A percentile compares a stretch with the other conserved stretches of the same genome.
These are phyloP conservation scores for Noccaea caerulescens DNA, from an alignment of 345 rosid species.

Conservation along the genomic window DNA sequence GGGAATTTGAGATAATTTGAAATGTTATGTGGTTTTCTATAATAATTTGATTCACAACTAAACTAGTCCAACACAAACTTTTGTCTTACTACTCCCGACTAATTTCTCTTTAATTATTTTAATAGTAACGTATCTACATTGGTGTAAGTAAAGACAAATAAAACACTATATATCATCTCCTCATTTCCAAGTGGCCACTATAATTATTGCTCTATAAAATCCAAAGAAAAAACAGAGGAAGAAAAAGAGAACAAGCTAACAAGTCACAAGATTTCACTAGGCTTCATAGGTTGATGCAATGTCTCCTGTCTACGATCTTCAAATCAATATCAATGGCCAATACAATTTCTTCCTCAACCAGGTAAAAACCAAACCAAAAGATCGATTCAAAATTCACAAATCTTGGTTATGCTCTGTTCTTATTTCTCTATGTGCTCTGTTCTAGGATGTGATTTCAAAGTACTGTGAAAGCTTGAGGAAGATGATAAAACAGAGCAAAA, in stretches of 20 bases:
- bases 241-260: slow-evolving; percentile 6
- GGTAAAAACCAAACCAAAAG: slow-evolving; percentile 44
- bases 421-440: slow-evolving; percentile 14
- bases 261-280: slow-evolving; percentile 33
- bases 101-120: slow-evolving; percentile 5
- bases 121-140: neutral
- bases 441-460: slow-evolving; percentile 55
- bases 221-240: slow-evolving; percentile 28
- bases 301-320: slow-evolving; percentile 49
- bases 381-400: neutral
- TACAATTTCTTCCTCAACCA: slow-evolving; percentile 58
- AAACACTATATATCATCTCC: slow-evolving; percentile 18
- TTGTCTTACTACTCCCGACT: slow-evolving; percentile 16
- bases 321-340: slow-evolving; percentile 51
- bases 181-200: slow-evolving; percentile 40
- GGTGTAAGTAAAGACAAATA: slow-evolving; percentile 33
- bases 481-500: slow-evolving; percentile 56
- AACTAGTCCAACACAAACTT: slow-evolving; percentile 13
- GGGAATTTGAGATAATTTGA: slow-evolving; percentile 35
- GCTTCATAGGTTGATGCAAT: slow-evolving; percentile 42
- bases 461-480: slow-evolving; percentile 62
- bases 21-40: slow-evolving; percentile 26
- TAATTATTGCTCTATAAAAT: slow-evolving; percentile 34
- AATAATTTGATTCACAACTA: neutral
- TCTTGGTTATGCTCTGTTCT: slow-evolving; percentile 1